Percentiles rank a stretch among this genome's conserved stretches.
phyloP scores from a whole-genome alignment of 2,329 filamentous ascomycete species.

The Sporothrix pallida region DNA sequence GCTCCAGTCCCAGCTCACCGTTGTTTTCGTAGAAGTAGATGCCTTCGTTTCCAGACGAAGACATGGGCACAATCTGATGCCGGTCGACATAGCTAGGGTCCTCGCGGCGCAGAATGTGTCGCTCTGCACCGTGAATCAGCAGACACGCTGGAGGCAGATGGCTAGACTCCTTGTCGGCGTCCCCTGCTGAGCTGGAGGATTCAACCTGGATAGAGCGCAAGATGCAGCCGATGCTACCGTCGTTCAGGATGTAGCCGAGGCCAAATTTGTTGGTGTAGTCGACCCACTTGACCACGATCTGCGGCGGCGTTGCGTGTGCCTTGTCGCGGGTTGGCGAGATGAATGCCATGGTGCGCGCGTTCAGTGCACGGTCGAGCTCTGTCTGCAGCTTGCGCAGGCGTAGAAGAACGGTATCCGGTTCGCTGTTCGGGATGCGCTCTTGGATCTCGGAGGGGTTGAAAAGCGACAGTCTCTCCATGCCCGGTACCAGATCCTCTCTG shows the following conservation, averaged over 20 bases:
- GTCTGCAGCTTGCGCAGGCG: conserved; percentile 62
- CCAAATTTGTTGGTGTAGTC: conserved; percentile 89
- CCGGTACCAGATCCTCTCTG: conserved; percentile 1
- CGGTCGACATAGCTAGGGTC: conserved; percentile 62
- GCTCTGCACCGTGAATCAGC: conserved; percentile 72
- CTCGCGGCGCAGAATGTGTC: conserved; percentile 68
- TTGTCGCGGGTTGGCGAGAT: conserved; percentile 59
- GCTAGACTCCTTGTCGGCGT: conserved; percentile 44
- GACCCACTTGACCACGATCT: conserved; percentile 80
- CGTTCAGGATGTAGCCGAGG: conserved; percentile 81
- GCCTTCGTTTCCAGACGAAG: conserved; percentile 40
- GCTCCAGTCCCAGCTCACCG: conserved; percentile 66
- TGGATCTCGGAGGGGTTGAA: conserved; percentile 63
- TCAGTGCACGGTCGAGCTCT: conserved; percentile 67
- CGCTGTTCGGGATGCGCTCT: conserved; percentile 57
- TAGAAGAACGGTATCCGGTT: conserved; percentile 63
- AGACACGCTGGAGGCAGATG: conserved; percentile 72
- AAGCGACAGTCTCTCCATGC: conserved; percentile 50
- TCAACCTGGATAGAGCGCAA: conserved; percentile 58
- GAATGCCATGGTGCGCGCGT: conserved; percentile 67
- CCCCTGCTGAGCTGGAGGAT: conserved; percentile 28
- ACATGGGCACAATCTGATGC: conserved; percentile 67
- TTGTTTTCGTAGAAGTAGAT: conserved; percentile 79
- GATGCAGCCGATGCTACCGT: conserved; percentile 78
- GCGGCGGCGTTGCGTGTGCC: conserved; percentile 64